These are phyloP conservation scores for Chaetomidium leptoderma DNA, from an alignment of 495 filamentous ascomycete genomes.

Conservation along the genomic window DNA sequence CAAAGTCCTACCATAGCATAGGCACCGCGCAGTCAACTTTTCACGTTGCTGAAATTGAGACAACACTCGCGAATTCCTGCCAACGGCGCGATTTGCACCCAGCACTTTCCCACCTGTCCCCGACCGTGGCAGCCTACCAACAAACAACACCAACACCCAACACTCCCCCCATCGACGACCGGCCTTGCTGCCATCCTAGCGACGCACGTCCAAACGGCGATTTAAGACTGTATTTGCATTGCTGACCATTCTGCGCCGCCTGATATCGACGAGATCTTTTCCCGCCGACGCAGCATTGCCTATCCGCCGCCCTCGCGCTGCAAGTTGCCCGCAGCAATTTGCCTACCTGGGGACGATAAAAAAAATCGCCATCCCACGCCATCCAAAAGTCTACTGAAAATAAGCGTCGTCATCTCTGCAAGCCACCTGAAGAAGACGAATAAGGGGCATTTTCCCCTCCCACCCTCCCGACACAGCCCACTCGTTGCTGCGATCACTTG, in stretches of 20 bases:
- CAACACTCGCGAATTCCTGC: conserved; percentile 30
- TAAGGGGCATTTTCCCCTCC: conserved; percentile 23
- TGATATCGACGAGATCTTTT: conserved; percentile 18
- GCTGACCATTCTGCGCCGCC: conserved; percentile 20
- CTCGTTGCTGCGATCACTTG: conserved; percentile 35
- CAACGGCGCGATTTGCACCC: conserved; percentile 23
- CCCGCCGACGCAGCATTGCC: conserved; percentile 19
- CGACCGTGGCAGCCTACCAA: conserved; percentile 27
- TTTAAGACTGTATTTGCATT: conserved; percentile 14
- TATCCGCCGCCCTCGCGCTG: conserved; percentile 20
- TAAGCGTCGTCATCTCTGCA: conserved; percentile 8
- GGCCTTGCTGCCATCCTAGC: conserved; percentile 13
- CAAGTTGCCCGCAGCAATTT: conserved; percentile 19
- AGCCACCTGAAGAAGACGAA: conserved; percentile 13
- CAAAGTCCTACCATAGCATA: conserved; percentile 27
- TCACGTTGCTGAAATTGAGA: conserved; percentile 26
- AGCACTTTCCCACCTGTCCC: conserved; percentile 20
- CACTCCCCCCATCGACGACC: conserved; percentile 15
- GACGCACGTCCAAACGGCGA: conserved; percentile 19
- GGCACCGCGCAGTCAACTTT: conserved; percentile 24
- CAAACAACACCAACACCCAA: conserved; percentile 18
- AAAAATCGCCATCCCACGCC: conserved; percentile 18
- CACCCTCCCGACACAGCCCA: conserved; percentile 18
- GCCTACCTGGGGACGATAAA: conserved; percentile 30
- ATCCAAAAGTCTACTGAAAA: conserved; percentile 15